Evolutionary conservation across 352 stramenopile species (phyloP).

Genomic region (Plasmopara viticola): DNA sequence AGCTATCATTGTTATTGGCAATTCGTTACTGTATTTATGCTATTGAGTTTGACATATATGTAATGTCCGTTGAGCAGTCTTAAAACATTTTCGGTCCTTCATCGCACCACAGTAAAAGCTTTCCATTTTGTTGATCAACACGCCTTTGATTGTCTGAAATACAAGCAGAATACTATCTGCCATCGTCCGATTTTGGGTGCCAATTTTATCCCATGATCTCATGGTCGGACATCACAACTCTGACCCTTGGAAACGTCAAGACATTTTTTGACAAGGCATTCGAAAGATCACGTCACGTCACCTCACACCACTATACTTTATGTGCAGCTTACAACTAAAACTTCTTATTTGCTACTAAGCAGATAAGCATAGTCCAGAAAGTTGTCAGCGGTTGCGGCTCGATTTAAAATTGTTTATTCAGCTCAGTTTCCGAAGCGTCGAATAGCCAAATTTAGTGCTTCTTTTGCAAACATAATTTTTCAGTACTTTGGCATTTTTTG

Average conservation of each 20-base stretch:
- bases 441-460: not conserved
- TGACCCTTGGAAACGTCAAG: not conserved
- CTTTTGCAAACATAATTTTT: not conserved
- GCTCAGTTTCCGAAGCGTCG: not conserved
- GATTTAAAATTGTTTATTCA: not conserved
- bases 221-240: not conserved
- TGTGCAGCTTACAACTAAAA: not conserved
- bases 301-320: not conserved
- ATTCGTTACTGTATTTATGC: not conserved
- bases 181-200: constrained; percentile 3
- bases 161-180: not conserved
- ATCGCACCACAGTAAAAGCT: not conserved
- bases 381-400: not conserved
- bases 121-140: constrained; percentile 5
- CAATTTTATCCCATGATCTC: constrained; percentile 3
- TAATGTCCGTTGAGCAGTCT: not conserved
- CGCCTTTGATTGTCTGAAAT: constrained; percentile 1
- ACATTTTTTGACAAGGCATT: not conserved
- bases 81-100: not conserved
- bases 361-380: not conserved
- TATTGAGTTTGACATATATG: constrained; percentile 9
- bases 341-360: not conserved
- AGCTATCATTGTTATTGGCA: not conserved
- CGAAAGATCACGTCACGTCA: not conserved
- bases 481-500: too few species aligned